These are phyloP conservation scores for Bocquillonia castaneifolia DNA, from an alignment of 441 rosid genomes.

Conservation along the genomic window DNA sequence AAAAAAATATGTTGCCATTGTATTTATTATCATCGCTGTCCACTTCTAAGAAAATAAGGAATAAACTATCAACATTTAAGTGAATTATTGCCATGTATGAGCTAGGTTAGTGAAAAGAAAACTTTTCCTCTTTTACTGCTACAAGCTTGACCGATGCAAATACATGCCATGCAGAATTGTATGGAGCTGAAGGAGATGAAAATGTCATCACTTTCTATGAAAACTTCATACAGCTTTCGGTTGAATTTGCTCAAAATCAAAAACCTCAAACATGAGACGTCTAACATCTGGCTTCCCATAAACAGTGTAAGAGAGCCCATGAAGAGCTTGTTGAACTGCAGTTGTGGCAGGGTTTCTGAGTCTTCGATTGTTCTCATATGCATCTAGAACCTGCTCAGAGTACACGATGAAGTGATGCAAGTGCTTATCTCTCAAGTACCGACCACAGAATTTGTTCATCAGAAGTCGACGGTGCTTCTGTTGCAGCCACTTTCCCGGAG, in stretches of 20 bases:
- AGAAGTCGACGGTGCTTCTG: slow-evolving; percentile 77
- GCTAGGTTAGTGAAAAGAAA: background rate
- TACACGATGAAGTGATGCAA: slow-evolving; percentile 57
- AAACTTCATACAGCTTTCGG: slow-evolving; percentile 63
- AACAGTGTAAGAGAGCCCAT: slow-evolving; percentile 71
- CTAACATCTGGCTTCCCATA: slow-evolving; percentile 85
- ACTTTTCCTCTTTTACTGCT: background rate
- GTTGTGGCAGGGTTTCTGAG: slow-evolving; percentile 77
- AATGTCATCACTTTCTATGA: background rate
- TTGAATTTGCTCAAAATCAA: slow-evolving; percentile 88
- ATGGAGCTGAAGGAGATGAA: background rate
- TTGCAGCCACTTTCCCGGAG: slow-evolving; percentile 84
- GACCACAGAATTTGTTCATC: slow-evolving; percentile 90
- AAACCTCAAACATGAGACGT: slow-evolving; percentile 87
- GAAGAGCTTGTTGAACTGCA: slow-evolving; percentile 82
- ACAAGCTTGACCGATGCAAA: background rate
- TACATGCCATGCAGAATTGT: too few relatives aligned
- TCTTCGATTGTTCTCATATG: slow-evolving; percentile 71
- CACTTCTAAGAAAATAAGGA: background rate
- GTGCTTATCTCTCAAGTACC: slow-evolving; percentile 69
- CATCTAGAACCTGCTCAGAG: slow-evolving; percentile 73
- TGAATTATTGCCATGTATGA: background rate
- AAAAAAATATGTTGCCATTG: too few relatives aligned
- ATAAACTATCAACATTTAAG: background rate
- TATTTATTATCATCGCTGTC: too few relatives aligned